These are phyloP conservation scores for Fraxinus excelsior DNA, from an alignment of 257 asterid genomes.

Conservation along the genomic window DNA sequence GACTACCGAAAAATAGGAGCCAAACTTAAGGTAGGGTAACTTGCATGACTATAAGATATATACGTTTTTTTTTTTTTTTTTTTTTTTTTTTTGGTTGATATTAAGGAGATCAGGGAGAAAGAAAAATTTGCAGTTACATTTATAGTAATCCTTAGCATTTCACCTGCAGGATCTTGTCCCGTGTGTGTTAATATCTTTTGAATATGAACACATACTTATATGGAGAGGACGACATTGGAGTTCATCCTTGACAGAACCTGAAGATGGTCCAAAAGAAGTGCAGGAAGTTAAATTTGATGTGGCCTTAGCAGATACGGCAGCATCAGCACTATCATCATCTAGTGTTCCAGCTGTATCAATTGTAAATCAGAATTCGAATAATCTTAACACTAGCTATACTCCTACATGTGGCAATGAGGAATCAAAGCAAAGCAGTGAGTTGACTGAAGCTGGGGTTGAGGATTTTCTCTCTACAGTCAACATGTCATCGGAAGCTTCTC, in stretches of 20 bases:
- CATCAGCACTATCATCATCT: slow-evolving; percentile 29
- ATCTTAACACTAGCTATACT: slow-evolving; percentile 27
- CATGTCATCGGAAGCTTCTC: slow-evolving; percentile 26
- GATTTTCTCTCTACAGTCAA: slow-evolving; percentile 14
- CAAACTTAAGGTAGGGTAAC: slow-evolving; percentile 69
- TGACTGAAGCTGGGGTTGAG: slow-evolving; percentile 27
- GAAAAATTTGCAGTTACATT: background rate
- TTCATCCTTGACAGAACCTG: slow-evolving; percentile 47
- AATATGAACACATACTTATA: slow-evolving; percentile 75
- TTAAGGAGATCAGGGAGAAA: slow-evolving; percentile 12
- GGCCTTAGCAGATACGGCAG: slow-evolving; percentile 27
- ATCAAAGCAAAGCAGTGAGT: slow-evolving; percentile 26
- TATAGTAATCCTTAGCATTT: slow-evolving; percentile 15
- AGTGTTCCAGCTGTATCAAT: slow-evolving; percentile 24
- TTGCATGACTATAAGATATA: background rate
- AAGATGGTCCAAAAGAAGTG: slow-evolving; percentile 33
- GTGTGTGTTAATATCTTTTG: slow-evolving; percentile 86
- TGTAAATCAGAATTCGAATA: slow-evolving; percentile 18
- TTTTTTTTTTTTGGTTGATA: background rate
- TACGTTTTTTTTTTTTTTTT: background rate
- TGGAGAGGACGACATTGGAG: slow-evolving; percentile 91
- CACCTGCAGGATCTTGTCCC: slow-evolving; percentile 89
- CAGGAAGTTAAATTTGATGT: slow-evolving; percentile 33
- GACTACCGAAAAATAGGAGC: slow-evolving; percentile 91
- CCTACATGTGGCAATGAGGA: slow-evolving; percentile 32